phyloP scores from a whole-genome alignment of 208 protist species.

The Acanthamoeba healyi region DNA sequence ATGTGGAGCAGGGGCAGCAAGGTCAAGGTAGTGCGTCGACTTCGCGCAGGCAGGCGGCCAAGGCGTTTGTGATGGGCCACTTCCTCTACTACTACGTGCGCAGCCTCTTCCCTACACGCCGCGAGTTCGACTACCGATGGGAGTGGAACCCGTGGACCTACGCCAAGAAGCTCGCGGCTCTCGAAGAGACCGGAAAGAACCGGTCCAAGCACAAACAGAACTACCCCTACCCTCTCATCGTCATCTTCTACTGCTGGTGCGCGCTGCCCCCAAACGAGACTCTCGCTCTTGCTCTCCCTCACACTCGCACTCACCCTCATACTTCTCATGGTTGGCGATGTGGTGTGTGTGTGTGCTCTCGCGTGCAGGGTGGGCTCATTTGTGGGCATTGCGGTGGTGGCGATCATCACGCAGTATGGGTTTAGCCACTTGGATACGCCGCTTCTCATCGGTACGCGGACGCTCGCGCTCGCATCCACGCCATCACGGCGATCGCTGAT shows the following conservation, averaged over 20 bases:
- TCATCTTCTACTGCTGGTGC: conserved; percentile 62
- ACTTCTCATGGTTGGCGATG: too few species aligned
- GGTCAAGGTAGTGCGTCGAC: not conserved
- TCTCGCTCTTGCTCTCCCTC: not conserved
- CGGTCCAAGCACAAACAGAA: conserved; percentile 55
- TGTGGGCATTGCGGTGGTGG: too few species aligned
- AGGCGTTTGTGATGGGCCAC: not conserved
- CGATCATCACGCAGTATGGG: conserved; percentile 45
- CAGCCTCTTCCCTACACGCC: conserved; percentile 18
- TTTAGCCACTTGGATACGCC: not conserved
- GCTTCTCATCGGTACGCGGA: conserved; percentile 35
- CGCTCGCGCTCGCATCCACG: too few species aligned
- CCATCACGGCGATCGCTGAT: too few species aligned
- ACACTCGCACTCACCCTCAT: not conserved
- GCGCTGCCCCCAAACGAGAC: too few species aligned
- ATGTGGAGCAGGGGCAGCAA: not conserved
- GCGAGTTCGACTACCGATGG: conserved; percentile 38
- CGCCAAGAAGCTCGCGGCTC: not conserved
- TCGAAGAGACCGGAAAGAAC: conserved; percentile 54
- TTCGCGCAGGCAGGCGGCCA: not conserved
- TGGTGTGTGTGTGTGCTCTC: too few species aligned
- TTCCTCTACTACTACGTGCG: conserved; percentile 54
- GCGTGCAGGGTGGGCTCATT: too few species aligned
- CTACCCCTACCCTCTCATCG: conserved; percentile 57
- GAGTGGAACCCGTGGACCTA: conserved; percentile 16